These are phyloP conservation scores for Phytophthora ramorum DNA, from an alignment of 352 stramenopile genomes.

Conservation along the genomic window DNA sequence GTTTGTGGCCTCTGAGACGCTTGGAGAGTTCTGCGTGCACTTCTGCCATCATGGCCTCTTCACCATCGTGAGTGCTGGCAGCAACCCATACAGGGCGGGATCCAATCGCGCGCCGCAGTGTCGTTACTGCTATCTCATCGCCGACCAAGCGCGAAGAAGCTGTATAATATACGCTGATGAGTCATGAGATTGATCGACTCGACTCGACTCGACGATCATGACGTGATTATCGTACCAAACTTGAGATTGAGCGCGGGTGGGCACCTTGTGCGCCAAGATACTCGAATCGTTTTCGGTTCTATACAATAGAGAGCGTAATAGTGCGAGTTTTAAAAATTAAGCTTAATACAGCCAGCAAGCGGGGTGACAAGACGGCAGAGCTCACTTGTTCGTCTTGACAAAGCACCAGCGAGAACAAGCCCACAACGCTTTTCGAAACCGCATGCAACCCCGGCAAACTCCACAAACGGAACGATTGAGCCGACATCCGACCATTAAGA, in stretches of 20 bases:
- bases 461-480: slow-evolving; percentile 60
- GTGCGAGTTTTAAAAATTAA: slow-evolving; percentile 3
- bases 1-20: slow-evolving; percentile 5
- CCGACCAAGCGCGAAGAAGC: slow-evolving; percentile 16
- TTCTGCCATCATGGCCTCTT: slow-evolving; percentile 57
- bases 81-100: slow-evolving; percentile 54
- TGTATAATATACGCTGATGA: slow-evolving; percentile 12
- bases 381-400: slow-evolving; percentile 66
- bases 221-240: slow-evolving; percentile 58
- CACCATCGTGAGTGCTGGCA: slow-evolving; percentile 72
- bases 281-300: slow-evolving; percentile 61
- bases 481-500: slow-evolving; percentile 72
- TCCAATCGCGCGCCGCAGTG: slow-evolving; percentile 30
- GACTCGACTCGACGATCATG: too few relatives aligned
- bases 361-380: neutral
- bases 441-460: slow-evolving; percentile 41
- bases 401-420: slow-evolving; percentile 60
- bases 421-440: slow-evolving; percentile 36
- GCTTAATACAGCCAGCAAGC: neutral
- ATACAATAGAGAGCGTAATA: neutral
- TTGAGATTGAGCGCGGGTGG: slow-evolving; percentile 67
- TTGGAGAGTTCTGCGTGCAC: slow-evolving; percentile 41
- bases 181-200: neutral
- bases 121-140: slow-evolving; percentile 5
- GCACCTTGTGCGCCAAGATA: slow-evolving; percentile 45